Evolutionary conservation across 768 basidiomycete species (phyloP).

Genomic region (Suillus decipiens): DNA sequence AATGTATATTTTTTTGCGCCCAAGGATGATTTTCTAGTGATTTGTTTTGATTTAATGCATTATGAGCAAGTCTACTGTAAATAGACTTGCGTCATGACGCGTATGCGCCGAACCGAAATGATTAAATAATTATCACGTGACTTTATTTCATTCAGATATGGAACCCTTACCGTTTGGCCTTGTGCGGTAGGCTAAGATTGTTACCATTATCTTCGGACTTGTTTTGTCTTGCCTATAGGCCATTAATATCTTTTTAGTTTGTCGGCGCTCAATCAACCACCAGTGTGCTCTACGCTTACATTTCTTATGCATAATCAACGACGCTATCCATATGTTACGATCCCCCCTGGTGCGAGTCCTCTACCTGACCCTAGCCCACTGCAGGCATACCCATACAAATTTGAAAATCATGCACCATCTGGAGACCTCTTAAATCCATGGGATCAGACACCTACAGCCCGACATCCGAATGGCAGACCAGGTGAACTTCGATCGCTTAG

Average conservation of each 20-base stretch:
- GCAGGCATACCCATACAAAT: conserved; percentile 31
- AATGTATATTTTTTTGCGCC: no score
- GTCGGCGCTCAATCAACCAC: not conserved
- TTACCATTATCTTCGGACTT: not conserved
- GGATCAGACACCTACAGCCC: conserved; percentile 29
- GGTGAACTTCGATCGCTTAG: conserved; percentile 29
- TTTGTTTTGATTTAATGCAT: no score
- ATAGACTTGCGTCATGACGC: no score
- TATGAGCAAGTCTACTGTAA: no score
- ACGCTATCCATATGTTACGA: conserved; percentile 37
- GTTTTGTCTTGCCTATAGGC: not conserved
- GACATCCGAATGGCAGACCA: conserved; percentile 23
- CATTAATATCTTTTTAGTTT: not conserved
- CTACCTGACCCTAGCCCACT: conserved; percentile 33
- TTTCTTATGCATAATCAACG: conserved; percentile 29
- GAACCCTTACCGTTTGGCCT: not conserved
- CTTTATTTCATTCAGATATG: not conserved
- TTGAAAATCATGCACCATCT: conserved; percentile 29
- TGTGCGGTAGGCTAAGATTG: not conserved
- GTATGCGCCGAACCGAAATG: no score
- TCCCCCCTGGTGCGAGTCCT: conserved; percentile 38
- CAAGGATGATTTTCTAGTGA: no score
- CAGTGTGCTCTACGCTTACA: not conserved
- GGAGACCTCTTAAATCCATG: conserved; percentile 34
- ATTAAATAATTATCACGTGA: not conserved